Base-by-base conservation (phyloP, 208 protist genomes). In the Porcisia hertigi region DNA sequence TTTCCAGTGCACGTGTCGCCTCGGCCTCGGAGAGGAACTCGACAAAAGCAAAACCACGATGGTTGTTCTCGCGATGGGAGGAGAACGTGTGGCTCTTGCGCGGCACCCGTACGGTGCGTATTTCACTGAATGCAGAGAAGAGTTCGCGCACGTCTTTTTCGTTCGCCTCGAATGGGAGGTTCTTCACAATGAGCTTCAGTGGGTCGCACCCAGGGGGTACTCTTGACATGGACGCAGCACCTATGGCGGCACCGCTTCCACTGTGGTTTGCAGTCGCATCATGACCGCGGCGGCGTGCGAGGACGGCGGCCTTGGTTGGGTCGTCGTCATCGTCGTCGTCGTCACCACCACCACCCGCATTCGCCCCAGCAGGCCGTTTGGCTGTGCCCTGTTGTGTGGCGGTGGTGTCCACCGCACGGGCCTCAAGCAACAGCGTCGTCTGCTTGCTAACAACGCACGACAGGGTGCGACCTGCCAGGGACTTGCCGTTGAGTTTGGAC, bases 131-230 rank as follows among this genome's bases (percentile, higher is more conserved):
- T 20, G 94, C 89, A n/a, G 88, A 83, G 74, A 99, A 99, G 8
- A 99, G 87, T 55, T 99, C 91, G 4, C 91, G 81, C n/a, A 99
- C 69, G 81, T 99, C 99, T 54, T 95, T 89, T 64, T 92, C 83
- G 9, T 90, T 99, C 20, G 98, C 98, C 86, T 99, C 98, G 85
- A 99, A 99, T 3, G 99, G 96, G 14, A 99, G 81, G 85, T 99
- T 99, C 84, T 98, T 98, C 47, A 99, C 92, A 5, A 99, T 86
- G 25, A 99, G 73, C 83, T 99, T 99, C 55, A 89, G 85, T 55
- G 93, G 88, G 73, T 98, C 88, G 79, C 88, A 86, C 12, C 94
- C 94, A 12, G 87, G 78, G n/a, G 94, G 94, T 47, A 94, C 77
- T 58, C 54, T 67, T 30, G 73, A 72, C 47, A 39, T 2, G 4